Percentiles rank a stretch among this genome's conserved stretches.
Evolutionary conservation across 2,329 filamentous ascomycete genomes (phyloP).

Genomic region (Colletotrichum sp.): DNA sequence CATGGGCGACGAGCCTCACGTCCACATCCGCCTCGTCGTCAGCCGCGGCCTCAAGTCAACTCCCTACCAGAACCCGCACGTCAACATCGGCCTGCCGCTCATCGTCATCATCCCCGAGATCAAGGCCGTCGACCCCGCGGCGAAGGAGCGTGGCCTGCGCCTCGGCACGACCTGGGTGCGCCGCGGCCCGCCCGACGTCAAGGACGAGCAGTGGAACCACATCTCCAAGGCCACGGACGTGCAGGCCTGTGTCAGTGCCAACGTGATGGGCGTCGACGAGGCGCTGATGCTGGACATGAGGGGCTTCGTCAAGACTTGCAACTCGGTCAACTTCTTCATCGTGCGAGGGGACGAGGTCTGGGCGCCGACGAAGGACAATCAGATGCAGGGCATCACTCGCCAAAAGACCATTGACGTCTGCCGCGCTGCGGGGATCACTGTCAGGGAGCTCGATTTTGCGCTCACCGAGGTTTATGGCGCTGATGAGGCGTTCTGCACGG

Average conservation of each 20-base stretch:
- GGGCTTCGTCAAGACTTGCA: slow-evolving; percentile 35
- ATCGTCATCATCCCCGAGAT: slow-evolving; percentile 35
- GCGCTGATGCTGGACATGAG: slow-evolving; percentile 32
- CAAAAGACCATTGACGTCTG: slow-evolving; percentile 35
- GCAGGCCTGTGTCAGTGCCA: slow-evolving; percentile 32
- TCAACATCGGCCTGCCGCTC: slow-evolving; percentile 31
- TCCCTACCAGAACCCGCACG: slow-evolving; percentile 30
- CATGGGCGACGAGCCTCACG: slow-evolving; percentile 29
- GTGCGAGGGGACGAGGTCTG: slow-evolving; percentile 34
- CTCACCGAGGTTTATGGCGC: slow-evolving; percentile 34
- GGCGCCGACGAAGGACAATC: slow-evolving; percentile 34
- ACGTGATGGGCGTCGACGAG: slow-evolving; percentile 33
- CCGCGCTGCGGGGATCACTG: slow-evolving; percentile 26
- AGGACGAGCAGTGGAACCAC: slow-evolving; percentile 36
- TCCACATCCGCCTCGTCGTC: slow-evolving; percentile 32
- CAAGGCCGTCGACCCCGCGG: slow-evolving; percentile 27
- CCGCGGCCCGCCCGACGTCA: slow-evolving; percentile 33
- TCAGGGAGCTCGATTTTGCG: slow-evolving; percentile 32
- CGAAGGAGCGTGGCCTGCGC: slow-evolving; percentile 26
- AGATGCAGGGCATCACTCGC: slow-evolving; percentile 35
- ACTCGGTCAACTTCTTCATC: slow-evolving; percentile 37
- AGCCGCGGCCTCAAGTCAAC: slow-evolving; percentile 31
- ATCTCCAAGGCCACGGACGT: slow-evolving; percentile 35
- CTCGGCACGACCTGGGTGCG: slow-evolving; percentile 33
- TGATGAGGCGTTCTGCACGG: slow-evolving; percentile 34